Evolutionary conservation across 2,329 filamentous ascomycete species (phyloP).

Genomic region (Fusarium continuum): DNA sequence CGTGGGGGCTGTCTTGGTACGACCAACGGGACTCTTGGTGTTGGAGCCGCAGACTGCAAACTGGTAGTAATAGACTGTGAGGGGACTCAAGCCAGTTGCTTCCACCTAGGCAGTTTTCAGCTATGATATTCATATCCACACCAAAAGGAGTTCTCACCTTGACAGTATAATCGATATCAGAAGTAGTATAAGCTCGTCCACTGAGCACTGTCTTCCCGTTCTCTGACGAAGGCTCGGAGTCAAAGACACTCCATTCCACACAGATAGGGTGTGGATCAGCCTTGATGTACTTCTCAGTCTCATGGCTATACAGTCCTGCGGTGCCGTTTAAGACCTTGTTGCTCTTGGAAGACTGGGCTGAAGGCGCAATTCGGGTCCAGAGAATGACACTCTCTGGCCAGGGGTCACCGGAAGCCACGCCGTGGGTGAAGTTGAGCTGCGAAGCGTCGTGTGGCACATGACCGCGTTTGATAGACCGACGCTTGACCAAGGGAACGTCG

Average conservation of each 20-base stretch:
- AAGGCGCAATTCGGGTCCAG: slow-evolving; percentile 59
- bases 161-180: slow-evolving; percentile 79
- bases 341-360: slow-evolving; percentile 55
- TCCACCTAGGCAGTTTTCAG: slow-evolving; percentile 60
- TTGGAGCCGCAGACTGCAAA: slow-evolving; percentile 73
- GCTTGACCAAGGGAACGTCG: slow-evolving; percentile 58
- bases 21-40: slow-evolving; percentile 68
- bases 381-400: slow-evolving; percentile 67
- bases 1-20: slow-evolving; percentile 74
- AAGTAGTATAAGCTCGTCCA: slow-evolving; percentile 73
- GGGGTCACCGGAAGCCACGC: slow-evolving; percentile 61
- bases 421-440: slow-evolving; percentile 70
- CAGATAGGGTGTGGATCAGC: slow-evolving; percentile 65
- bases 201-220: slow-evolving; percentile 56
- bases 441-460: slow-evolving; percentile 7
- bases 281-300: slow-evolving; percentile 55
- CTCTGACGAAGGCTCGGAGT: slow-evolving; percentile 51
- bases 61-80: slow-evolving; percentile 74
- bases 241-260: slow-evolving; percentile 68
- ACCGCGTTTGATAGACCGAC: slow-evolving; percentile 24
- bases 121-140: too few species aligned
- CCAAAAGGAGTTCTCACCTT: slow-evolving; percentile 57
- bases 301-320: slow-evolving; percentile 57
- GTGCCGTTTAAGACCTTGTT: slow-evolving; percentile 49
- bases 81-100: slow-evolving; percentile 68